phyloP scores from a whole-genome alignment of 805 yeast species.

The Monosporozyma aerobia region DNA sequence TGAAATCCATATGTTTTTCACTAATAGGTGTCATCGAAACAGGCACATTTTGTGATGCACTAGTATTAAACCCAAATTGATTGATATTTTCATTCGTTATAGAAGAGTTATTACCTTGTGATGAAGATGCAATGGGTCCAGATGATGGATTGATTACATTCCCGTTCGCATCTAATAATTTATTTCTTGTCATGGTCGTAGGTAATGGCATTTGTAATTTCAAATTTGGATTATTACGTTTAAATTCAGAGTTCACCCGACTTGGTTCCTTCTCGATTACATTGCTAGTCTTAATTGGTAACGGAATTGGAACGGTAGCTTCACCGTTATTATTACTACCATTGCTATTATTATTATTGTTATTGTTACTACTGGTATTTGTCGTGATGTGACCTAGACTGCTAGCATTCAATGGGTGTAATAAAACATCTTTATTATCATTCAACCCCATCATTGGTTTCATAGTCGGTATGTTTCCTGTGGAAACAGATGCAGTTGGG shows the following conservation, averaged over 20 bases:
- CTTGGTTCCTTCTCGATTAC: slow-evolving; percentile 13
- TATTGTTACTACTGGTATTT: too few species aligned
- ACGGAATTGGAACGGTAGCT: neutral
- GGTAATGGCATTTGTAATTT: slow-evolving; percentile 74
- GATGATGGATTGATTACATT: neutral
- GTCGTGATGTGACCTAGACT: neutral
- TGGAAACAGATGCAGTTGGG: slow-evolving; percentile 16
- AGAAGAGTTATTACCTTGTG: slow-evolving; percentile 15
- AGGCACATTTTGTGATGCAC: slow-evolving; percentile 41
- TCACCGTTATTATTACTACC: slow-evolving; percentile 1
- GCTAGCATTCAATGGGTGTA: slow-evolving; percentile 30
- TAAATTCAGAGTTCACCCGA: slow-evolving; percentile 27
- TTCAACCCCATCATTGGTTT: slow-evolving; percentile 20
- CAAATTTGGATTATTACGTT: slow-evolving; percentile 44
- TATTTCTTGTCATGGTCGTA: slow-evolving; percentile 32
- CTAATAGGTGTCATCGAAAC: slow-evolving; percentile 76
- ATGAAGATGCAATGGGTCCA: slow-evolving; percentile 29
- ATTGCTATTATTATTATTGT: neutral
- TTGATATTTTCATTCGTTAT: slow-evolving; percentile 38
- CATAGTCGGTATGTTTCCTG: slow-evolving; percentile 35
- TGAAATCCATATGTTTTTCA: slow-evolving; percentile 38
- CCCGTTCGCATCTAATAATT: slow-evolving; percentile 15
- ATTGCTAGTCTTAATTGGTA: neutral
- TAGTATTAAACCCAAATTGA: slow-evolving; percentile 58
- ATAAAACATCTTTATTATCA: slow-evolving; percentile 20